Conservation (phyloP, 2,329 filamentous ascomycete species). For the Talaromyces sp. region DNA sequence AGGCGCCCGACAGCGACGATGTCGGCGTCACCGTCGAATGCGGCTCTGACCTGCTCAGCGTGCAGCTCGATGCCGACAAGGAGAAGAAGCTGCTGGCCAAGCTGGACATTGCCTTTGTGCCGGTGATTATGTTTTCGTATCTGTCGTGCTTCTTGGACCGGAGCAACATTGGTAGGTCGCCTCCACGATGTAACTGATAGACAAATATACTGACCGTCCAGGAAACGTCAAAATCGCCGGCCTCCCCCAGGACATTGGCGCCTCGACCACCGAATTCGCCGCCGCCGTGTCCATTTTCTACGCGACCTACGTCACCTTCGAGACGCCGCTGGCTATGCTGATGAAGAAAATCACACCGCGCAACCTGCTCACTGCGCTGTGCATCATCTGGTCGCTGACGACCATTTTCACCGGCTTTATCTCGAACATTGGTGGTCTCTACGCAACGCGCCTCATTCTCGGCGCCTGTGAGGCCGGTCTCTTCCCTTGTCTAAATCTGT, state of each 20-base stretch:
- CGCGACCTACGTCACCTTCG: slow-evolving; percentile 47
- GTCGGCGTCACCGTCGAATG: slow-evolving; percentile 13
- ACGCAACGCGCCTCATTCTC: slow-evolving; percentile 36
- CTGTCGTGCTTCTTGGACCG: slow-evolving; percentile 53
- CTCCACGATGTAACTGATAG: neutral
- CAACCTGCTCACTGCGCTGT: slow-evolving; percentile 34
- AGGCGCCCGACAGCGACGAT: neutral
- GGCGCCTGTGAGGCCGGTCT: slow-evolving; percentile 34
- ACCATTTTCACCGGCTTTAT: slow-evolving; percentile 47
- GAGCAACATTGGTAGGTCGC: slow-evolving; percentile 44
- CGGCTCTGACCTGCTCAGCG: slow-evolving; percentile 14
- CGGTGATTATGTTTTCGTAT: slow-evolving; percentile 54
- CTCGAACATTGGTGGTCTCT: slow-evolving; percentile 35
- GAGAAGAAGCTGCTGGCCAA: slow-evolving; percentile 45
- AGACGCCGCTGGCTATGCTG: slow-evolving; percentile 43
- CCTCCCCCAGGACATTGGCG: slow-evolving; percentile 43
- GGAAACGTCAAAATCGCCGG: slow-evolving; percentile 46
- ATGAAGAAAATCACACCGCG: slow-evolving; percentile 46
- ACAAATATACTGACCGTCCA: slow-evolving; percentile 8
- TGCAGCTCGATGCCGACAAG: slow-evolving; percentile 39
- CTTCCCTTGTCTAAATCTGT: slow-evolving; percentile 37
- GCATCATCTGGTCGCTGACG: slow-evolving; percentile 45
- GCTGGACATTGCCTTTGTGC: slow-evolving; percentile 45
- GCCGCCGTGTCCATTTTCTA: slow-evolving; percentile 50
- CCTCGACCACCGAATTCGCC: slow-evolving; percentile 39